Percentiles rank a stretch among this genome's conserved stretches.
These are phyloP conservation scores for Globisporangium barbulae DNA, from an alignment of 352 stramenopile genomes.

Conservation along the genomic window DNA sequence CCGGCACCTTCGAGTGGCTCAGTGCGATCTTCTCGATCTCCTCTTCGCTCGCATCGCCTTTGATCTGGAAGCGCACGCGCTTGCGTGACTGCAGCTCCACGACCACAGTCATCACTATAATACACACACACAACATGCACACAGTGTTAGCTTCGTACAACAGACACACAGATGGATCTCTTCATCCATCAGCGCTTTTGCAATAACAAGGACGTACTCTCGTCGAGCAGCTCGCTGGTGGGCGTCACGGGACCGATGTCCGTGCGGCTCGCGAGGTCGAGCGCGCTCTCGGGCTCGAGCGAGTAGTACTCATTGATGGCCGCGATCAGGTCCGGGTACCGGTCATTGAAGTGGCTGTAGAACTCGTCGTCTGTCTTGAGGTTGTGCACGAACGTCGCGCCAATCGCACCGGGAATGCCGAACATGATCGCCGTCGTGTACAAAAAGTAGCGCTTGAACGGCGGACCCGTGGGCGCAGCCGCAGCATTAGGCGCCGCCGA, in stretches of 20 bases:
- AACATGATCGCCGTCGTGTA: constrained; percentile 80
- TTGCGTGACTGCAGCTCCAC: constrained; percentile 55
- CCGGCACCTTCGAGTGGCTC: constrained; percentile 28
- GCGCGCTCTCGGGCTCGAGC: constrained; percentile 38
- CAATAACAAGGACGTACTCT: constrained; percentile 41
- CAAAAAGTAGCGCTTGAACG: constrained; percentile 71
- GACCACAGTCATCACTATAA: constrained; percentile 53
- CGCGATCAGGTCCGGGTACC: constrained; percentile 74
- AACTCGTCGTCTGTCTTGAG: constrained; percentile 80
- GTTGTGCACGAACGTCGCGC: constrained; percentile 80
- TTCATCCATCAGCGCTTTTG: background rate
- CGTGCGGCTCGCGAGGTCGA: constrained; percentile 47
- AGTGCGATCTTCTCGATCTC: constrained; percentile 65
- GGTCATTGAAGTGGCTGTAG: constrained; percentile 80
- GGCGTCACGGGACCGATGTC: constrained; percentile 67
- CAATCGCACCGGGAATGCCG: constrained; percentile 59
- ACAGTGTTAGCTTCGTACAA: constrained; percentile 1
- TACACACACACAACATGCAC: background rate
- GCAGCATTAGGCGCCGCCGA: constrained; percentile 5
- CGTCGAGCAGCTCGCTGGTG: constrained; percentile 51
- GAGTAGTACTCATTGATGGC: constrained; percentile 63
- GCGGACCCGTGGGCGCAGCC: constrained; percentile 20
- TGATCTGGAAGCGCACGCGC: constrained; percentile 52
- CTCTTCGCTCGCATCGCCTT: constrained; percentile 49
- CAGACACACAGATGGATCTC: background rate